These are phyloP conservation scores for Mycena amicta DNA, from an alignment of 768 basidiomycete species.

Conservation along the genomic window DNA sequence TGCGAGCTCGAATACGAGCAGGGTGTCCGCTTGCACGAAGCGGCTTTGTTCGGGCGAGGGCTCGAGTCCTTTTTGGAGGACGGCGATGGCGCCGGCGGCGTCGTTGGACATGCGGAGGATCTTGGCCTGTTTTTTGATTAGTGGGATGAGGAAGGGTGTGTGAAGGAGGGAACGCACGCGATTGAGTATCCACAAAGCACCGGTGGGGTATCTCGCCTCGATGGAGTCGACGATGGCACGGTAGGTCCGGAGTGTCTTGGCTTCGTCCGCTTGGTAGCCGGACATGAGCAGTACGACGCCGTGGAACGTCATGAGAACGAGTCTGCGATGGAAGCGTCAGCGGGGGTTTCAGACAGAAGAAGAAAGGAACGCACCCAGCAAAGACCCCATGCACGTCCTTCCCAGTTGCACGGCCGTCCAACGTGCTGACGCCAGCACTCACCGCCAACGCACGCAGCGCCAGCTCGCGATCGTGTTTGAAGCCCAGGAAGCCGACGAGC, in stretches of 20 bases:
- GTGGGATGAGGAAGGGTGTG: background rate
- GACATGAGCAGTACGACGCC: constrained; percentile 69
- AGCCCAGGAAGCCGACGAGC: constrained; percentile 77
- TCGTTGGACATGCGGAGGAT: constrained; percentile 68
- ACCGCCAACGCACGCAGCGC: constrained; percentile 68
- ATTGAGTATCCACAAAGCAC: constrained; percentile 59
- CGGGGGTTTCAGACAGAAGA: background rate
- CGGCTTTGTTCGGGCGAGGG: constrained; percentile 43
- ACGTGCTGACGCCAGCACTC: constrained; percentile 11
- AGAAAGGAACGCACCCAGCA: constrained; percentile 57
- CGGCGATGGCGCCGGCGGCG: constrained; percentile 63
- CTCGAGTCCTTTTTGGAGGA: constrained; percentile 57
- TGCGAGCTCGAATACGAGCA: constrained; percentile 76
- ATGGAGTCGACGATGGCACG: constrained; percentile 63
- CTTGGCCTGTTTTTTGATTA: constrained; percentile 59
- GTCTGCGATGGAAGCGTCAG: constrained; percentile 38
- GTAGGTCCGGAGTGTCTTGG: constrained; percentile 64
- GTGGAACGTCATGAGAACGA: constrained; percentile 82
- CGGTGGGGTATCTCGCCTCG: constrained; percentile 48
- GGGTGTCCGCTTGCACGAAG: constrained; percentile 73
- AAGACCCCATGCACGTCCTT: constrained; percentile 77
- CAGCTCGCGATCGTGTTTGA: constrained; percentile 68
- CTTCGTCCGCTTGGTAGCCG: constrained; percentile 78
- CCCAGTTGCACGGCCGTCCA: constrained; percentile 15
- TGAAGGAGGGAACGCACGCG: constrained; percentile 32